Evolutionary conservation across 2,329 filamentous ascomycete species (phyloP).

Genomic region (Madurella mycetomatis): DNA sequence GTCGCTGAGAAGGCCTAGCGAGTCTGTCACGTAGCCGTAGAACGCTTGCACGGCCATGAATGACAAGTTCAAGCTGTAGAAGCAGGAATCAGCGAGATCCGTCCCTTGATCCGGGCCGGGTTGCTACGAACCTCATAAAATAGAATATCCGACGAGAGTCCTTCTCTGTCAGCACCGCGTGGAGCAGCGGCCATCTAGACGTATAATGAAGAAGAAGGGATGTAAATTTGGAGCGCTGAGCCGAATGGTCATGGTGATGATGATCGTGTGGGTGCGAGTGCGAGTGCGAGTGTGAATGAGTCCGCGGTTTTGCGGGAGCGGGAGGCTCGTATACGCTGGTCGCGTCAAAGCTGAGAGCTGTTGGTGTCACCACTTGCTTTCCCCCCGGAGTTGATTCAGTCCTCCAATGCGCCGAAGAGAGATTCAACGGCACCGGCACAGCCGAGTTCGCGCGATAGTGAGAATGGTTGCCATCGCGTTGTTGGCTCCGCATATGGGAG

Average conservation of each 20-base stretch:
- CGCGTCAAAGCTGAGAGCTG: slow-evolving; percentile 27
- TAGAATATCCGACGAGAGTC: slow-evolving; percentile 96
- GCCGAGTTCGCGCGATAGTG: slow-evolving; percentile 34
- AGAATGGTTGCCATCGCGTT: slow-evolving; percentile 27
- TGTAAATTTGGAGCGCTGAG: slow-evolving; percentile 64
- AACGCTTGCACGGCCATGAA: slow-evolving; percentile 96
- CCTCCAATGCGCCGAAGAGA: slow-evolving; percentile 38
- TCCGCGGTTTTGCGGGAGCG: slow-evolving; percentile 11
- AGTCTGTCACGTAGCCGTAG: slow-evolving; percentile 91
- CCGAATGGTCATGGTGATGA: slow-evolving; percentile 30
- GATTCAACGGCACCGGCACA: slow-evolving; percentile 32
- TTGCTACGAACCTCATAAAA: slow-evolving; percentile 72
- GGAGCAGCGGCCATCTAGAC: slow-evolving; percentile 69
- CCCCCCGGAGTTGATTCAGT: slow-evolving; percentile 39
- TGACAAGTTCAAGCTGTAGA: slow-evolving; percentile 73
- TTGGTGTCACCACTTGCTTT: slow-evolving; percentile 36
- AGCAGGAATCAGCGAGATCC: slow-evolving; percentile 8
- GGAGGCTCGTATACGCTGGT: slow-evolving; percentile 30
- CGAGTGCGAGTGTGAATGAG: slow-evolving; percentile 14
- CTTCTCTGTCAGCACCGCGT: slow-evolving; percentile 82
- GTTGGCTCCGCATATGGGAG: slow-evolving; percentile 30
- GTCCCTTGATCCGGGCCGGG: not conserved
- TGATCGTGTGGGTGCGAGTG: no score
- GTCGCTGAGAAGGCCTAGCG: slow-evolving; percentile 89
- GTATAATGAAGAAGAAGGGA: slow-evolving; percentile 65